phyloP scores from a whole-genome alignment of 805 yeast genomes.

The Zygosaccharomyces pseudorouxii region DNA sequence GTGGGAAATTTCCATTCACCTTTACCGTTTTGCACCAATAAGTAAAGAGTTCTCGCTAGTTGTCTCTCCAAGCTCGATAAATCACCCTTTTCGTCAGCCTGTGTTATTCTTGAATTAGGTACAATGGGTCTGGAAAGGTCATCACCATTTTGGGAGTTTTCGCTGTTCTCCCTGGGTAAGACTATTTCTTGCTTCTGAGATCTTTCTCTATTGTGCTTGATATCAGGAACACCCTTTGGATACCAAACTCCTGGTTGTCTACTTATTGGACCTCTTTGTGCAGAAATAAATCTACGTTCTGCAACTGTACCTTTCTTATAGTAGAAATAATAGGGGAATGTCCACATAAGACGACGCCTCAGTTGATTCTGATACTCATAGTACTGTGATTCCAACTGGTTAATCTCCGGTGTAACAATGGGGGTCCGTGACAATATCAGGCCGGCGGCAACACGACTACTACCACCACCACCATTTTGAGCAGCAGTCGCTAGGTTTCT shows the following conservation, averaged over 20 bases:
- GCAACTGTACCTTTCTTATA: conserved; percentile 86
- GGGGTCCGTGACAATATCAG: conserved; percentile 77
- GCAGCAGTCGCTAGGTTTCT: conserved; percentile 20
- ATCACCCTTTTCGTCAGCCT: conserved; percentile 68
- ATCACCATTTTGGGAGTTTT: conserved; percentile 41
- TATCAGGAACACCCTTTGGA: conserved; percentile 79
- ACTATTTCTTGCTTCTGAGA: conserved; percentile 69
- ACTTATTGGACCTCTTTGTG: conserved; percentile 70
- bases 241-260: conserved; percentile 73
- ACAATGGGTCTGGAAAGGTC: conserved; percentile 64
- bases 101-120: conserved; percentile 67
- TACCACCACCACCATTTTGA: conserved; percentile 16
- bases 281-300: conserved; percentile 70
- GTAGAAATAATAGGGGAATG: conserved; percentile 91
- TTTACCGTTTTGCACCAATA: conserved; percentile 50
- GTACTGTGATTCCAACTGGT: conserved; percentile 67
- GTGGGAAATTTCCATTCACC: conserved; percentile 76
- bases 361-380: conserved; percentile 81
- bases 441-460: conserved; percentile 40
- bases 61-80: conserved; percentile 68
- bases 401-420: conserved; percentile 70
- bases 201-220: conserved; percentile 86
- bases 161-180: conserved; percentile 62
- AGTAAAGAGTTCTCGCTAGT: conserved; percentile 73
- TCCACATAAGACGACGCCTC: conserved; percentile 92